Evolutionary conservation across 768 basidiomycete genomes (phyloP), one percentile per base, ranked within the genome.

Genomic region (Glaciozyma antarctica): DNA sequence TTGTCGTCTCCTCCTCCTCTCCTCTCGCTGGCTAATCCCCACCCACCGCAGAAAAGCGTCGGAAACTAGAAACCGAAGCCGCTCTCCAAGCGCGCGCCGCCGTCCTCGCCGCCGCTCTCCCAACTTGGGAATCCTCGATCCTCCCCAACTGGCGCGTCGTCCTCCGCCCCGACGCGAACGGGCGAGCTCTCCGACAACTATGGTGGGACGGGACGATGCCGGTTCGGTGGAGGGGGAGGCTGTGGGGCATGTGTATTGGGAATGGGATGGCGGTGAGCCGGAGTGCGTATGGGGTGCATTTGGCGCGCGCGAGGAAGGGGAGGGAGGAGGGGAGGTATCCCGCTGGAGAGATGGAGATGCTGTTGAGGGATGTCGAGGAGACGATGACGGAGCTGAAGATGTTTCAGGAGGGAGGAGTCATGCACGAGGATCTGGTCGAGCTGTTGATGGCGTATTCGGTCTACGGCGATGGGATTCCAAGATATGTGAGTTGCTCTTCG

Each of bases 121-220:
- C 81, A 48, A 75, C 82, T 12, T 93, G 91, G 91, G 86, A 91
- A 75, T 82, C 81, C 62, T 81, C 84, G 19, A 86, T 94, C 63
- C 72, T 87, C 24, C 88, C 90, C 0, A 87, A 93, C 75, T 93
- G 89, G 88, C 83, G 81, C 57, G 81, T 82, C 28, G 76, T 76
- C 15, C 77, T 91, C 60, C 82, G 64, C 32, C 60, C 69, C 52
- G 62, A 58, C 9, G 8, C 63, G 7, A 49, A 60, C 19, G 64
- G 66, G 0, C 41, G 53, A 0, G 5, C 30, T 5, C 51, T 73
- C 0, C 61, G 65, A 41, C 83, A 81, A 73, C 73, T 92, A 13
- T 94, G 90, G 91, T 90, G 90, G 90, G 80, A 80, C 38, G 91
- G 91, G 5, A 72, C 71, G 13, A 88, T 92, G 70, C 91, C 91